phyloP scores from a whole-genome alignment of 768 basidiomycete genomes.

The Suillus tomentosus region DNA sequence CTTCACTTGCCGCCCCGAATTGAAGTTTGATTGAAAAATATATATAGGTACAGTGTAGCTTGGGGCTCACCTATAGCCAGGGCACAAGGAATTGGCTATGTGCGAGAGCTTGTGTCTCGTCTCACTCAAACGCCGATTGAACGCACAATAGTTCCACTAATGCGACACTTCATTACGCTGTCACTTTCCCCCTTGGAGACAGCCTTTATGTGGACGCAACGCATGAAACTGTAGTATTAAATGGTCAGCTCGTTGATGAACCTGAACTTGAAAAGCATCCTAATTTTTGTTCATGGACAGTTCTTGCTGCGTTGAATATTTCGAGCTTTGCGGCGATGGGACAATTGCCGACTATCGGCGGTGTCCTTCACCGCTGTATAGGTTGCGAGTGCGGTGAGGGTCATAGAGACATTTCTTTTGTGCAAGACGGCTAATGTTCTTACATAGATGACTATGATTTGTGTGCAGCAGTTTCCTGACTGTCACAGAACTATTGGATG shows the following conservation, averaged over 20 bases:
- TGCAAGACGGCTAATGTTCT: too few species aligned
- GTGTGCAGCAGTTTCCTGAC: constrained; percentile 42
- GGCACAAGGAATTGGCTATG: constrained; percentile 70
- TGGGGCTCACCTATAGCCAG: constrained; percentile 79
- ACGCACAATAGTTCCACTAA: constrained; percentile 80
- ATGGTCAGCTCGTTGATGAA: constrained; percentile 47
- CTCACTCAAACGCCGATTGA: constrained; percentile 71
- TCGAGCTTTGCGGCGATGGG: constrained; percentile 65
- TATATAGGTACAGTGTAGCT: constrained; percentile 56
- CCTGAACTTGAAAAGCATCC: neutral
- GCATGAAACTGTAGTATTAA: constrained; percentile 81
- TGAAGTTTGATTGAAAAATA: neutral
- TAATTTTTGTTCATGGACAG: constrained; percentile 34
- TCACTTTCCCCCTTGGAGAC: constrained; percentile 69
- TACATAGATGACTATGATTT: too few species aligned
- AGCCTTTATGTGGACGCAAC: constrained; percentile 83
- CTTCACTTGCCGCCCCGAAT: constrained; percentile 9
- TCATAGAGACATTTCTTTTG: too few species aligned
- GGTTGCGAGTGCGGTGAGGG: too few species aligned
- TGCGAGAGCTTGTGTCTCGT: constrained; percentile 76
- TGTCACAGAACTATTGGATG: constrained; percentile 19
- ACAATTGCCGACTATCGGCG: constrained; percentile 52
- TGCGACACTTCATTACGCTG: constrained; percentile 64
- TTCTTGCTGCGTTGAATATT: constrained; percentile 80
- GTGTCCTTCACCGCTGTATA: too few species aligned